Evolutionary conservation across 2,329 filamentous ascomycete species (phyloP), one percentile per base, ranked within the genome.

Genomic region (Arthroderma sp.): DNA sequence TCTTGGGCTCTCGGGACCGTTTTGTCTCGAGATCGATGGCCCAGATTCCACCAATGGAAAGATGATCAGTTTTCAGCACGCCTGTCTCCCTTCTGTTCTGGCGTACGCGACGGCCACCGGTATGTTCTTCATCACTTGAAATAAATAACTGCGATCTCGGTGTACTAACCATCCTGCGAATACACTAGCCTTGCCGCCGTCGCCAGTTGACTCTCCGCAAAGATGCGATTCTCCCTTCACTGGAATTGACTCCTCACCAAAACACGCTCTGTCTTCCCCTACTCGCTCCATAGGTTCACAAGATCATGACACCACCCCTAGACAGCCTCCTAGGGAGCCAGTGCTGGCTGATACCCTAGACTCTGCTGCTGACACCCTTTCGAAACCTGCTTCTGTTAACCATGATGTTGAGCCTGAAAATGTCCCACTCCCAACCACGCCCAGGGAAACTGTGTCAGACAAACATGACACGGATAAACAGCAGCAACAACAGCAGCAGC

Each of bases 11-110:
- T 59, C 55, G 50, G 57, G 53, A 51, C 47, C 30, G 29, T 32
- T 45, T 54, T 50, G 44, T 56, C 58, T 58, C 53, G 56, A 56
- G 55, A 54, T 52, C 52, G 53, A 57, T 56, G 56, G 56, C 57
- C 53, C 46, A 49, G 50, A 49, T 51, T 51, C 56, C 51, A 56
- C 52, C 56, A 55, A 59, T 58, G 58, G 58, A 59, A 62, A 64
- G 55, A 66, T 66, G 63, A 59, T 63, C 57, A 59, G 60, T 61
- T 56, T 57, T 53, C 61, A 62, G 56, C 54, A 56, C 51, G 56
- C 56, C 53, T 60, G 54, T 61, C 54, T 51, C 54, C 55, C 59
- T 48, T 60, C 56, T 43, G 52, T 54, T 53, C 51, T 60, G 56
- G 56, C 57, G 49, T 57, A 60, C 52, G 53, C 57, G 50, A 44